Percentiles rank a stretch among this genome's conserved stretches.
Evolutionary conservation across 176 grass and related monocot genomes (phyloP).

Genomic region (Aegilops sharonensis): DNA sequence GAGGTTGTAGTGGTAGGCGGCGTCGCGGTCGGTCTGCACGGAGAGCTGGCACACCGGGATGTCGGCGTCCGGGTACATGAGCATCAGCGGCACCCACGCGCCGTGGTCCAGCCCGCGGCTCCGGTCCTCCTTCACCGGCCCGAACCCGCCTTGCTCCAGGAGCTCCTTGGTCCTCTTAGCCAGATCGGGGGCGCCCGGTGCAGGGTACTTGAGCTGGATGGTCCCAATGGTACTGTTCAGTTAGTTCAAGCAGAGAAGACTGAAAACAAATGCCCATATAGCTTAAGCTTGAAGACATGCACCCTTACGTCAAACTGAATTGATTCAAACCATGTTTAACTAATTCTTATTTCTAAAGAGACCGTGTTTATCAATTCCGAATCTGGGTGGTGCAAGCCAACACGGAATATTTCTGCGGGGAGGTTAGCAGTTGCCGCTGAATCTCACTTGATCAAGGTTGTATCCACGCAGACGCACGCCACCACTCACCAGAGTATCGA

Average conservation of each 20-base stretch:
- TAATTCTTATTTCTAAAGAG: too few species aligned
- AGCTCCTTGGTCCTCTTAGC: slow-evolving; percentile 61
- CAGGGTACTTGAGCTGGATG: slow-evolving; percentile 71
- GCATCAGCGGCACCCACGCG: slow-evolving; percentile 72
- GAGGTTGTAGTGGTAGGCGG: slow-evolving; percentile 77
- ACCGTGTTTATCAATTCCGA: background rate
- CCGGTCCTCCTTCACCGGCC: slow-evolving; percentile 57
- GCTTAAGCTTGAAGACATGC: too few species aligned
- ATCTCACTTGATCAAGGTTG: background rate
- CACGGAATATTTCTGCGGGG: too few species aligned
- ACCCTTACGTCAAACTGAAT: too few species aligned
- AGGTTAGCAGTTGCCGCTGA: too few species aligned
- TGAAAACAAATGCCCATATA: background rate
- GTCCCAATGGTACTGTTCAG: background rate
- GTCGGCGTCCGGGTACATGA: slow-evolving; percentile 81
- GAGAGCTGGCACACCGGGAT: slow-evolving; percentile 87
- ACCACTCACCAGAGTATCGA: background rate
- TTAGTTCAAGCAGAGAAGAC: background rate
- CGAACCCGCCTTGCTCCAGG: slow-evolving; percentile 59
- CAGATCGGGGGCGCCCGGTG: slow-evolving; percentile 64
- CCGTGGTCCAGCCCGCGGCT: slow-evolving; percentile 79
- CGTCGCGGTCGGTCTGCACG: slow-evolving; percentile 53
- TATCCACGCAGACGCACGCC: too few species aligned
- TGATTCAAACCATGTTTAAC: too few species aligned
- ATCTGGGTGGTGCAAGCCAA: background rate